Base-by-base conservation (phyloP, 2,329 filamentous ascomycete species). In the Scedosporium aurantiacum region DNA sequence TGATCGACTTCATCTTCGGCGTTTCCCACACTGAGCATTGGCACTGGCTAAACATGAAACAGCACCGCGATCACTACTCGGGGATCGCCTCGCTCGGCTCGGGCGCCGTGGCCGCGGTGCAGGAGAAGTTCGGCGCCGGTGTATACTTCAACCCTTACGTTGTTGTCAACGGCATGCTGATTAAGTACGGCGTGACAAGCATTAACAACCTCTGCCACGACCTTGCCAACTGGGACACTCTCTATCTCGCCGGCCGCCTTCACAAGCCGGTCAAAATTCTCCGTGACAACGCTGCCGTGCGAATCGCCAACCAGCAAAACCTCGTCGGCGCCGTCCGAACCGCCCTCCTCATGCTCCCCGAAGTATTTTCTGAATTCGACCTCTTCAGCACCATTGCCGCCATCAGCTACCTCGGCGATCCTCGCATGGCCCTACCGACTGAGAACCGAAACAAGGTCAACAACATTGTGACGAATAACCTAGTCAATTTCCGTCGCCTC, bases 191-290 rank as follows among this genome's bases (percentile, higher is more conserved):
- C 21, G 94, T 99, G 23, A 95, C 97, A 52, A 96, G 95, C 69
- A 82, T 97, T 66, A 87, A 95, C 70, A 97, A 92, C 2, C 79
- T 99, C 16, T 92, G 91, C 68, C 82, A 81, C 50, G 94, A 99
- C 71, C 82, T 99, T 25, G 88, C 85, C 32, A 85, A 91, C 63
- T 99, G 94, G 94, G 87, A 96, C 64, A 96, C 91, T 0, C 79
- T 99, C 27, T 99, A 99, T 73, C 83, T 99, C n/a, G 94, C 95
- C 5, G 94, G 94, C 3, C 89, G 94, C 40, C 81, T 99, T 60
- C 94, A 99, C 65, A 99, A 99, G 72, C 94, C 94, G 1, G 94
- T 96, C 74, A 97, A 99, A 78, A 97, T 99, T 66, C 82, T 99
- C 18, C 88, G 92, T 58, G 94, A 99, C 71, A 90, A 99, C 69